Percentiles rank a stretch among this genome's conserved stretches.
These are phyloP conservation scores for Casuarina glauca DNA, from an alignment of 306 rosid genomes.

Conservation along the genomic window DNA sequence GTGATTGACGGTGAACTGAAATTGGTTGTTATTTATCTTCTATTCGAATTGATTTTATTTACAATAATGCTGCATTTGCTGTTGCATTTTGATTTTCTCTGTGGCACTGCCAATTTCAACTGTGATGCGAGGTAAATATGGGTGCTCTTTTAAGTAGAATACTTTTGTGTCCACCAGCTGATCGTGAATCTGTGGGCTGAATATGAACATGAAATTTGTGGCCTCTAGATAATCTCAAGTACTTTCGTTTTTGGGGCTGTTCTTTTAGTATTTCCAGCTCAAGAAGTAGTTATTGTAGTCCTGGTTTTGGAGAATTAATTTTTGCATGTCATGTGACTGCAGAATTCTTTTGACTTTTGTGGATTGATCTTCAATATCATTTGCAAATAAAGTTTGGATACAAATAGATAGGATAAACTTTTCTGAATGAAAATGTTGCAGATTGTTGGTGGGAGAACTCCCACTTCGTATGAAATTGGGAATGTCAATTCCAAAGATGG, in stretches of 20 bases:
- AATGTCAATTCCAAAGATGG: constrained; percentile 31
- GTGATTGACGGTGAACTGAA: not conserved
- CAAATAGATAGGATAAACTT: not conserved
- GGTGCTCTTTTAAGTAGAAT: not conserved
- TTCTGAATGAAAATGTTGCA: constrained; percentile 32
- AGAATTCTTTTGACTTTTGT: not conserved
- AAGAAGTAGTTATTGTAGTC: not conserved
- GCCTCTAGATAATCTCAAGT: not conserved
- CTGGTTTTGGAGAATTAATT: not conserved
- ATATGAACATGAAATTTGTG: too few species aligned
- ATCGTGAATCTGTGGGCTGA: not conserved
- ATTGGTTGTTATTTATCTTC: not conserved
- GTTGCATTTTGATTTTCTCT: not conserved
- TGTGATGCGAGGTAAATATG: not conserved
- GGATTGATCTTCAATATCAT: not conserved
- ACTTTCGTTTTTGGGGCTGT: not conserved
- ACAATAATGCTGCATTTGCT: not conserved
- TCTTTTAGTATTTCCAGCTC: not conserved
- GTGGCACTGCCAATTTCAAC: not conserved
- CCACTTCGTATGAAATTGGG: constrained; percentile 45
- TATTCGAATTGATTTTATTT: too few species aligned
- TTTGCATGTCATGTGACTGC: not conserved
- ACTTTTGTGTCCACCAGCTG: not conserved
- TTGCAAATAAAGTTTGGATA: not conserved
- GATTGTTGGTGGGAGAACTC: constrained; percentile 75